phyloP scores from a whole-genome alignment of 73 alveolate species.

The Tetrahymena borealis region DNA sequence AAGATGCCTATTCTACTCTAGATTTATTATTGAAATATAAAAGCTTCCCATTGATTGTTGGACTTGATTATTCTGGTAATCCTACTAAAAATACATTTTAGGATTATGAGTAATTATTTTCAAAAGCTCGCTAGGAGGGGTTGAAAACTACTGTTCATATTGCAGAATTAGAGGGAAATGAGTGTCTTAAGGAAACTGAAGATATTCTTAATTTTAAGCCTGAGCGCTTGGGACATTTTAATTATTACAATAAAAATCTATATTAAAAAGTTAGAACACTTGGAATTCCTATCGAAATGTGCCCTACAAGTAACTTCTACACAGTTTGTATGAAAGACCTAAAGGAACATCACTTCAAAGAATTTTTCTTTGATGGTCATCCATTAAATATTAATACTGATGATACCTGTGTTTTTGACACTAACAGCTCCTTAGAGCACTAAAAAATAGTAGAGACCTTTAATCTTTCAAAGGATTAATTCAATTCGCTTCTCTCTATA shows the following conservation, averaged over 20 bases:
- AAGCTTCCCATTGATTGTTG: constrained; percentile 50
- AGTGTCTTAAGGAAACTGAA: constrained; percentile 49
- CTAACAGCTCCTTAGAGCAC: background rate
- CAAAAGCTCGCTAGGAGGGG: constrained; percentile 61
- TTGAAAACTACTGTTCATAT: constrained; percentile 61
- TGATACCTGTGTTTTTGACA: background rate
- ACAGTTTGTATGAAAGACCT: constrained; percentile 35
- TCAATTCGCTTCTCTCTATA: background rate
- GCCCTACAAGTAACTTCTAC: constrained; percentile 61
- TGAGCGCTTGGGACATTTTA: constrained; percentile 83
- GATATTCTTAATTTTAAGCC: constrained; percentile 71
- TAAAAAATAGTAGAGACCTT: background rate
- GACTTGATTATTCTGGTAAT: constrained; percentile 87
- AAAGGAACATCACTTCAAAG: background rate
- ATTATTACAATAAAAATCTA: constrained; percentile 38
- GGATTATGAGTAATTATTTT: constrained; percentile 35
- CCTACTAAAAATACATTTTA: constrained; percentile 62
- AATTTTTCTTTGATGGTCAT: background rate
- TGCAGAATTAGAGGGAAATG: constrained; percentile 52
- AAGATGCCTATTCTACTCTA: constrained; percentile 59
- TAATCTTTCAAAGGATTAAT: background rate
- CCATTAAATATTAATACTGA: background rate
- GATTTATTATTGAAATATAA: constrained; percentile 59
- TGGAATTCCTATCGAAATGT: constrained; percentile 72
- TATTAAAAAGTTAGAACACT: constrained; percentile 21